Base-by-base conservation (phyloP, 345 rosid genomes). In the Euphorbia tirucalli region DNA sequence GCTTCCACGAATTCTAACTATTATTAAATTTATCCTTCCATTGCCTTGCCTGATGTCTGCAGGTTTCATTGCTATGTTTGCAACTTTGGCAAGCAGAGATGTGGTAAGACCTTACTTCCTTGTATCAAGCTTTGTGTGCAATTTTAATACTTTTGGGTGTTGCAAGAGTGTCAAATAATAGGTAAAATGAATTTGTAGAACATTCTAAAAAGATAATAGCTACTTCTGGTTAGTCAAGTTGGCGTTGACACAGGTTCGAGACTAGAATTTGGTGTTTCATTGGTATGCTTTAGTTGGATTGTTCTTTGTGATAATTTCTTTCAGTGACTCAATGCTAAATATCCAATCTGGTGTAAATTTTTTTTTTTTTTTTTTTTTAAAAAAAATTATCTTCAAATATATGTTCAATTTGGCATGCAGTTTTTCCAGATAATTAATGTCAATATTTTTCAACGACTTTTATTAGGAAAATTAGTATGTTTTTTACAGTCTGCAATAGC, bases 11-110 rank as follows among this genome's bases (percentile, higher is more conserved):
- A 8, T 37, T 49, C 18, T 61, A 30, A 43, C 16, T 35, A 31
- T 24, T 18, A 48, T 27, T 39, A 25, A 3, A 70, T 49, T 57
- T 37, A 7, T 19, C 25, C 58, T 58, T 60, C 44, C 35, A 64
- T 52, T 68, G 39, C 44, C 72, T 55, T 74, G 35, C 19, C 24
- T 66, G 19, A 30, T 61, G 44, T 69, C 58, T 77, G 78, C 87
- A 94, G 98, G 98, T 79, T 94, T 90, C 80, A 92, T 94, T 73
- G 97, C 95, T 56, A 85, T 90, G 97, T 81, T 65, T 83, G 96
- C 97, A 77, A 94, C 98, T 62, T 77, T 94, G 80, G 96, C 98
- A 46, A 92, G 89, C 78, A 90, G 97, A 81, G 98, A 94, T 80
- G 96, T 92, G 96, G 97, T 93, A 86, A 84, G 83, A 71, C 56